Percentiles rank a stretch among this genome's conserved stretches.
Evolutionary conservation across 2,329 filamentous ascomycete genomes (phyloP).

Genomic region (Piedraia hortae): DNA sequence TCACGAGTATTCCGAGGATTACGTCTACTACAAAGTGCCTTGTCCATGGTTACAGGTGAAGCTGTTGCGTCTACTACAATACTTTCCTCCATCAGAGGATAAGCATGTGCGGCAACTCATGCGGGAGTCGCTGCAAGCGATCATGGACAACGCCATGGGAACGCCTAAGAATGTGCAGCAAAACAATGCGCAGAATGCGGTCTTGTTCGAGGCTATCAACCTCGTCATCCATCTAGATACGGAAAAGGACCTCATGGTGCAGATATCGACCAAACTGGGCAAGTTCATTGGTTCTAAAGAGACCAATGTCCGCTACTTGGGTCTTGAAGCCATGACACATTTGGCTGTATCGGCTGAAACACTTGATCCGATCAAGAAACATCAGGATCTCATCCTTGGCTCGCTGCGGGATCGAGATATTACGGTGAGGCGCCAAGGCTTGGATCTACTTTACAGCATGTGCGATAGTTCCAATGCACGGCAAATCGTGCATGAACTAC

Average conservation of each 20-base stretch:
- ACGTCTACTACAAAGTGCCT: constrained; percentile 97
- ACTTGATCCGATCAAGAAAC: constrained; percentile 88
- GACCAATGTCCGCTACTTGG: constrained; percentile 89
- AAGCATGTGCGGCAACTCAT: constrained; percentile 78
- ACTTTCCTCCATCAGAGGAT: constrained; percentile 89
- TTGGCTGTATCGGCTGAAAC: constrained; percentile 81
- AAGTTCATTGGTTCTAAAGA: constrained; percentile 93
- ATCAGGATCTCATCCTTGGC: constrained; percentile 84
- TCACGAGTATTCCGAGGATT: constrained; percentile 66
- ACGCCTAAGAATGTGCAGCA: constrained; percentile 96
- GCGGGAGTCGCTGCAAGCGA: constrained; percentile 68
- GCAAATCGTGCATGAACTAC: constrained; percentile 72
- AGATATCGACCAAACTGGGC: constrained; percentile 71
- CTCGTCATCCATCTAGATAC: constrained; percentile 93
- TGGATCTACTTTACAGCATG: constrained; percentile 98
- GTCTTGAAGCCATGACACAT: constrained; percentile 93
- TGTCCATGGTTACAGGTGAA: constrained; percentile 98
- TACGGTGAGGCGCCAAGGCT: constrained; percentile 79
- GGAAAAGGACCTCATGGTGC: constrained; percentile 80
- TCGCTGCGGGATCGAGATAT: constrained; percentile 90
- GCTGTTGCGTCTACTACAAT: constrained; percentile 69
- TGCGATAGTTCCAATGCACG: constrained; percentile 88
- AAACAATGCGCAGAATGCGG: constrained; percentile 95
- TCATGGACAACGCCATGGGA: constrained; percentile 74
- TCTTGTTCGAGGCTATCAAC: constrained; percentile 95